A percentile compares a stretch with the other conserved stretches of the same genome.
Conservation (phyloP, 2,329 filamentous ascomycete genomes). For the Tetracladium maxilliforme region DNA sequence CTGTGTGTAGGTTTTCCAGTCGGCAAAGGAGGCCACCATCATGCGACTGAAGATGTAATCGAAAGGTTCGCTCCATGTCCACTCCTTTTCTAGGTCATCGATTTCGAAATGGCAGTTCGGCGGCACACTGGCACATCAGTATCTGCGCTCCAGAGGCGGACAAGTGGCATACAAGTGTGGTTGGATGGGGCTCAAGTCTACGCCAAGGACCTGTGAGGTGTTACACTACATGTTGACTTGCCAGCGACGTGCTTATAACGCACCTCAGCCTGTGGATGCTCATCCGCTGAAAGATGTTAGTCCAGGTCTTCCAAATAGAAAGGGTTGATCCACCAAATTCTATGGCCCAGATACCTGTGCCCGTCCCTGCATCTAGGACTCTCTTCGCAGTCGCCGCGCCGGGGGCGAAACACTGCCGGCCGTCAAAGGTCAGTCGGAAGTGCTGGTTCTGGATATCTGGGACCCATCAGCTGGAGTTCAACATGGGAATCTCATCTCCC, state of each 20-base stretch:
- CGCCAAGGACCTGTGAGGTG: conserved; percentile 1
- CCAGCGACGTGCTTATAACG: no score
- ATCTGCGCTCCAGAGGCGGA: no score
- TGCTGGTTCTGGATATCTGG: no score
- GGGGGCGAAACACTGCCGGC: conserved; percentile 1
- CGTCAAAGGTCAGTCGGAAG: no score
- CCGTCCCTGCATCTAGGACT: conserved; percentile 8
- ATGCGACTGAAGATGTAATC: conserved; percentile 6
- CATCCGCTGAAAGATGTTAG: conserved; percentile 1
- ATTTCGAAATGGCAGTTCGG: conserved; percentile 9
- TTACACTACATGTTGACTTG: no score
- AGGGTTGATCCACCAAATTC: conserved; percentile 1
- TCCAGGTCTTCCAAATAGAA: background rate
- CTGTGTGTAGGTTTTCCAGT: conserved; percentile 1
- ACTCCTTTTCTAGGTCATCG: conserved; percentile 8
- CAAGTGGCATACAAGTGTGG: no score
- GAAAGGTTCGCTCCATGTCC: conserved; percentile 8
- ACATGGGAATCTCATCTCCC: no score
- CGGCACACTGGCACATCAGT: conserved; percentile 5
- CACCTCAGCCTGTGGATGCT: background rate
- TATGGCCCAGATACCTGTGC: conserved; percentile 5
- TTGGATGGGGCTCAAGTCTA: conserved; percentile 1
- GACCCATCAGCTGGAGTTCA: no score
- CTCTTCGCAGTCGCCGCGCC: conserved; percentile 3
- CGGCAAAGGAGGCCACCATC: conserved; percentile 2